Evolutionary conservation across 768 basidiomycete genomes (phyloP).

Genomic region (Naganishia vishniacii): DNA sequence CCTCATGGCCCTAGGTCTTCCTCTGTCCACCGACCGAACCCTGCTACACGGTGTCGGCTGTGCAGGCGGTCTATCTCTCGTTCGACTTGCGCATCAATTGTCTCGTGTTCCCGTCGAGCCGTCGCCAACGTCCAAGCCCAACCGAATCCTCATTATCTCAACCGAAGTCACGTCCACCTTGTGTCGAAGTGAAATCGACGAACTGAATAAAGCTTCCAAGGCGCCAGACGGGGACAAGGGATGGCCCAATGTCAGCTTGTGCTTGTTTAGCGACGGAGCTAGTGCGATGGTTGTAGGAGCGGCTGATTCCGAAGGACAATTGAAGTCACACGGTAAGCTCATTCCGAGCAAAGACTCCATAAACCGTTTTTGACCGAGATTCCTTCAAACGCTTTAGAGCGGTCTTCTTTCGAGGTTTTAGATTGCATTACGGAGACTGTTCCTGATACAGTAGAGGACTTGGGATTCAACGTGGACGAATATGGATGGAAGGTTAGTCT

Average conservation of each 20-base stretch:
- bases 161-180: conserved; percentile 30
- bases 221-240: conserved; percentile 21
- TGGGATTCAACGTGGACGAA: conserved; percentile 32
- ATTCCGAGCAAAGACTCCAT: too few species aligned
- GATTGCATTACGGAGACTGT: conserved; percentile 29
- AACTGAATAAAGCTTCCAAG: conserved; percentile 16
- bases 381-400: conserved; percentile 19
- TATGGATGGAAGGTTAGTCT: conserved; percentile 31
- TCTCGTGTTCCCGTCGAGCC: conserved; percentile 13
- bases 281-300: conserved; percentile 32
- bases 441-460: conserved; percentile 28
- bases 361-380: too few species aligned
- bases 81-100: conserved; percentile 28
- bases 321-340: conserved; percentile 20
- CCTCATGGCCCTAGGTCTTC: conserved; percentile 26
- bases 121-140: conserved; percentile 5
- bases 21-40: conserved; percentile 25
- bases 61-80: conserved; percentile 29
- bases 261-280: conserved; percentile 33
- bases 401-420: conserved; percentile 29
- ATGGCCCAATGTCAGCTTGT: conserved; percentile 29
- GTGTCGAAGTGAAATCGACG: conserved; percentile 28
- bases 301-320: conserved; percentile 25
- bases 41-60: conserved; percentile 33
- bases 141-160: conserved; percentile 30